Evolutionary conservation across 2,329 filamentous ascomycete genomes (phyloP), one percentile per base, ranked within the genome.

Genomic region (Phoma sp.): DNA sequence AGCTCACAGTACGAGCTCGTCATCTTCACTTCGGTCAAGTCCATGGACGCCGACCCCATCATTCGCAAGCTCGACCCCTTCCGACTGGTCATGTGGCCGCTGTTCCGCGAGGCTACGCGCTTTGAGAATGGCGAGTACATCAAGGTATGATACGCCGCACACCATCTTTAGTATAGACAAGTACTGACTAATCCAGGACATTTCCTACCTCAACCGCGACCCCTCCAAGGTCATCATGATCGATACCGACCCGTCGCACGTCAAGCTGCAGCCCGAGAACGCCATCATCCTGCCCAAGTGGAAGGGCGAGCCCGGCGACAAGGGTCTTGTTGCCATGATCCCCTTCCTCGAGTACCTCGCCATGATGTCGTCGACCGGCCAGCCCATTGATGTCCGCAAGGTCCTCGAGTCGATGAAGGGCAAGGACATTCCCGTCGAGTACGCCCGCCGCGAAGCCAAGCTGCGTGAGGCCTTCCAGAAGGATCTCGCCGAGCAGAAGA

Each of bases 1-100:
- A 93, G 90, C 77, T 93, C 97, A 76, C 98, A 99, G 82, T 99
- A 97, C 73, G 95, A 99, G 76, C 82, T 99, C 49, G 95, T 98
- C 47, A 86, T 99, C 61, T 99, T 98, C 79, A 99, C 95, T 29
- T 90, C 86, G 35, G 88, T 95, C 41, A 92, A 93, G 0, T 91
- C 87, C 69, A 87, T 86, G 69, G 89, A 91, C 72, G 93, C 88
- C 25, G 92, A 97, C 65, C 91, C 91, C 23, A 84, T 99, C 46
- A 86, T 97, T 62, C 87, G 91, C 69, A 99, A 99, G 78, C 82
- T 99, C 56, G 95, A 99, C 72, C 95, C 93, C 32, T 98, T 90
- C 82, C 90, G 89, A 68, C 91, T 98, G 74, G 92, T 98, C 74
- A 89, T 93, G 79, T 98, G 92, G 89, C 92, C 93, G 1, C 80